Percentiles rank a stretch among this genome's conserved stretches.
These are phyloP conservation scores for Halenospora varia DNA, from an alignment of 495 filamentous ascomycete genomes.

Conservation along the genomic window DNA sequence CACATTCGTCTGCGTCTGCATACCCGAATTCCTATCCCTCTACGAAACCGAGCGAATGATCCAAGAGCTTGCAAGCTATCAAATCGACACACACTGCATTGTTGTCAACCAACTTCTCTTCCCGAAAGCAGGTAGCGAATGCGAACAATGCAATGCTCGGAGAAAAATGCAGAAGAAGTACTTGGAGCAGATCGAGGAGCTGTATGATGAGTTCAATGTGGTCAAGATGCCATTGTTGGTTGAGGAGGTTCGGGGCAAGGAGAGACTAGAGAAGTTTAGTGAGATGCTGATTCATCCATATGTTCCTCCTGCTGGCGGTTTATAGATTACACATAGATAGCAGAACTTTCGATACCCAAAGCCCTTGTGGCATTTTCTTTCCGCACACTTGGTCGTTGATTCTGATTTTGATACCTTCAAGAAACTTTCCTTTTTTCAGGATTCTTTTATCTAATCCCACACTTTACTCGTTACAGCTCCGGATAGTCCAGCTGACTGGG, in stretches of 20 bases:
- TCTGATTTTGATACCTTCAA: too few species aligned
- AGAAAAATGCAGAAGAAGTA: conserved; percentile 99
- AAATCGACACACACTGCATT: conserved; percentile 94
- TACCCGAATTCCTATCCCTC: conserved; percentile 92
- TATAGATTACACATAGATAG: conserved; percentile 8
- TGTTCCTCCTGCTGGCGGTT: conserved; percentile 60
- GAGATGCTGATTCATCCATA: conserved; percentile 89
- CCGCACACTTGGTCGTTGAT: too few species aligned
- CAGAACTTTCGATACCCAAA: not conserved
- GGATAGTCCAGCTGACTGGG: too few species aligned
- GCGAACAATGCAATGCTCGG: conserved; percentile 92
- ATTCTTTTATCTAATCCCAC: too few species aligned
- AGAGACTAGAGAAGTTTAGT: conserved; percentile 87
- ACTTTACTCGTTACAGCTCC: too few species aligned
- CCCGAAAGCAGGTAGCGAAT: conserved; percentile 78
- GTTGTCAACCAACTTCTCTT: conserved; percentile 98
- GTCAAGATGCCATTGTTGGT: conserved; percentile 95
- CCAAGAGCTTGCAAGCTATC: conserved; percentile 89
- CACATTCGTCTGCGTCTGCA: conserved; percentile 98
- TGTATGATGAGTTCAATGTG: conserved; percentile 99
- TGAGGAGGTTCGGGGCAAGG: conserved; percentile 93
- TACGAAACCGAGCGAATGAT: conserved; percentile 99
- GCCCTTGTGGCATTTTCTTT: not conserved
- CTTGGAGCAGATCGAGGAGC: conserved; percentile 94
- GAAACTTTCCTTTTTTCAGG: too few species aligned